These are phyloP conservation scores for Tolypocladium endophyticum DNA, from an alignment of 2,329 filamentous ascomycete species.

Conservation along the genomic window DNA sequence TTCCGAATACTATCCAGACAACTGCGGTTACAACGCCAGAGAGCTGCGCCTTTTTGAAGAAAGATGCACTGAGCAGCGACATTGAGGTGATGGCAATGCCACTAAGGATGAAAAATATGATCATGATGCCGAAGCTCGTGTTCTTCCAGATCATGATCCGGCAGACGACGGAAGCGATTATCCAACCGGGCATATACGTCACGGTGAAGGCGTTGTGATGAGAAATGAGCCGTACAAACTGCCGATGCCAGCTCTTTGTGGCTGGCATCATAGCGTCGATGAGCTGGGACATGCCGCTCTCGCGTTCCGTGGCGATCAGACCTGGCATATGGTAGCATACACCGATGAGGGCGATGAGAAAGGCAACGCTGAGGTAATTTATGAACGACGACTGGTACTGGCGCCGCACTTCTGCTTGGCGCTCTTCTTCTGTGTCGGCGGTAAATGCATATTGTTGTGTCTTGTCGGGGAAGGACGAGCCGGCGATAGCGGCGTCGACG, in stretches of 20 bases:
- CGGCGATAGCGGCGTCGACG: slow-evolving; percentile 63
- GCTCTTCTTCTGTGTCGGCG: slow-evolving; percentile 11
- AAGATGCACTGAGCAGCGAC: slow-evolving; percentile 68
- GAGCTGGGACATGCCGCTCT: slow-evolving; percentile 77
- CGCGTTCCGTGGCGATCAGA: slow-evolving; percentile 74
- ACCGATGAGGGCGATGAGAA: slow-evolving; percentile 70
- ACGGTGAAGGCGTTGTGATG: slow-evolving; percentile 72
- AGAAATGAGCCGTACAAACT: slow-evolving; percentile 65
- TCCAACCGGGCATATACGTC: slow-evolving; percentile 74
- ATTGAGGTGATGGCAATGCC: slow-evolving; percentile 71
- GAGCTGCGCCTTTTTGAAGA: slow-evolving; percentile 81
- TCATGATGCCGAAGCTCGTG: slow-evolving; percentile 53
- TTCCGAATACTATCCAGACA: slow-evolving; percentile 63
- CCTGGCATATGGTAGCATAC: slow-evolving; percentile 82
- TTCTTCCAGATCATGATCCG: slow-evolving; percentile 51
- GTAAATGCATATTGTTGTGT: slow-evolving; percentile 56
- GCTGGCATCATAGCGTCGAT: slow-evolving; percentile 89
- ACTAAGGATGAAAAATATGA: slow-evolving; percentile 65
- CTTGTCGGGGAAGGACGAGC: slow-evolving; percentile 39
- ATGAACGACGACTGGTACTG: slow-evolving; percentile 59
- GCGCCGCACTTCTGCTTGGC: slow-evolving; percentile 58
- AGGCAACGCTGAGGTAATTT: slow-evolving; percentile 65
- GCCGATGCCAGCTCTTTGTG: slow-evolving; percentile 61
- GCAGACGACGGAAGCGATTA: slow-evolving; percentile 61
- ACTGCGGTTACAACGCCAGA: slow-evolving; percentile 74